phyloP scores from a whole-genome alignment of 2,329 filamentous ascomycete species.

The Scedosporium minutisporum region DNA sequence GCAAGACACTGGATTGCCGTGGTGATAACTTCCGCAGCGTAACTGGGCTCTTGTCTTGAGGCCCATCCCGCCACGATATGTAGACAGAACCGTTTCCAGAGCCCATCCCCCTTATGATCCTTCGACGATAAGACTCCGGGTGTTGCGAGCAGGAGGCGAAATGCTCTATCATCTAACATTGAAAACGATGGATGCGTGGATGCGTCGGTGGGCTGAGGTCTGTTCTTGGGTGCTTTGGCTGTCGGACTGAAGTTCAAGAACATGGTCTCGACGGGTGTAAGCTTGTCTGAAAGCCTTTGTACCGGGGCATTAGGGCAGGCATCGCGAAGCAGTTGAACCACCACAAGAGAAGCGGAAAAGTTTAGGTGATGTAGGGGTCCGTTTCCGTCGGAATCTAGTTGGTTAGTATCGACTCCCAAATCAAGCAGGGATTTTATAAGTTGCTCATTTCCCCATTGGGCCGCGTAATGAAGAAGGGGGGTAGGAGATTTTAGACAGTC shows the following conservation, averaged over 20 bases:
- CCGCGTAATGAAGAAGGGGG: constrained; percentile 4
- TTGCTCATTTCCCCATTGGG: constrained; percentile 5
- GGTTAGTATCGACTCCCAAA: constrained; percentile 4
- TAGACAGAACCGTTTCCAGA: constrained; percentile 7
- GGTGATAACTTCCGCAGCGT: not conserved
- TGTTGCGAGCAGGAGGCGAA: not conserved
- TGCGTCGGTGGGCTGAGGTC: not conserved
- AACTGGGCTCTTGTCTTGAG: not conserved
- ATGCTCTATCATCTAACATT: not conserved
- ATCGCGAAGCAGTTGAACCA: constrained; percentile 3
- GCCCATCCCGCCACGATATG: not conserved
- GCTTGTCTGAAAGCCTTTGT: not conserved
- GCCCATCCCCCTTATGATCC: constrained; percentile 1
- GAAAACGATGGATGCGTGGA: constrained; percentile 2
- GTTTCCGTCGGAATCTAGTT: not conserved
- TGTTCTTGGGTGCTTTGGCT: not conserved
- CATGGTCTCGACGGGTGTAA: constrained; percentile 5
- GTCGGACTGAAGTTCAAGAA: constrained; percentile 3
- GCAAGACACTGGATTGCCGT: too few relatives aligned
- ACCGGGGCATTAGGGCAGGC: not conserved
- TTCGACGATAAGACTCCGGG: not conserved
- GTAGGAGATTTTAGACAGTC: not conserved
- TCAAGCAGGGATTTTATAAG: constrained; percentile 3
- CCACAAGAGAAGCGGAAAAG: constrained; percentile 1
- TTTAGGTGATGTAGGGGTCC: constrained; percentile 8